Base-by-base conservation (phyloP, 176 grass and related monocot species). In the Cymbopogon citratus region DNA sequence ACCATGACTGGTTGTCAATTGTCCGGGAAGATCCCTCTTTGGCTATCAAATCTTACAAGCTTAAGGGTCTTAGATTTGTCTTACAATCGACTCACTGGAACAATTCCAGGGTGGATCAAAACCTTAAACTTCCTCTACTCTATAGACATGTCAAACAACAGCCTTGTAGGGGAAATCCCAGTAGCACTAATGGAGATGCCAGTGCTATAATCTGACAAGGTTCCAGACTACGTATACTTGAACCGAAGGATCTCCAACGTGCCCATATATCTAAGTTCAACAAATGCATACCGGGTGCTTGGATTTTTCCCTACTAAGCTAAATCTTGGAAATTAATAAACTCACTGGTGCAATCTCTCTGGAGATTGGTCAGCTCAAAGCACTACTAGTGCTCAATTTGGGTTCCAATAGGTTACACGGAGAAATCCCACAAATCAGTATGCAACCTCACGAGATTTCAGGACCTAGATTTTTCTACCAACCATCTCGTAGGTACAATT, bases 71-170 rank as follows among this genome's bases (percentile, higher is more conserved):
- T 91, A 9, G 2, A 4, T 6, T 21, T 91, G 4, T 2, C 5
- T 0, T 2, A 5, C 26, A 91, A 91, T 72, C 23, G 33, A 51
- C 77, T 91, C 26, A 78, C 21, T 16, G 89, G 89, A 15, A 16
- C 33, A 26, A 40, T 91, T 25, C 85, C 89, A 5, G 12, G 0
- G 21, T 85, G 89, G 81, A 77, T 91, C 6, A 62, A n/a, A 3
- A 12, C 1, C 1, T 43, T 85, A 39, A 83, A 0, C 34, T 14
- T 3, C 34, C 26, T 91, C 0, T 74, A 61, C 48, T 6, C 61
- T 81, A 9, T 91, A 3, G 76, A 91, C 15, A 15, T 88, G 38
- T 78, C 81, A 9, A 68, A 68, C 9, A 91, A 91, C 61, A 70
- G 2, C 5, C 69, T 91, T 3, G 7, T 46, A 8, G 76, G 56